A percentile compares a stretch with the other conserved stretches of the same genome.
phyloP scores from a whole-genome alignment of 208 protist species.

The Strigomonas oncopelti region DNA sequence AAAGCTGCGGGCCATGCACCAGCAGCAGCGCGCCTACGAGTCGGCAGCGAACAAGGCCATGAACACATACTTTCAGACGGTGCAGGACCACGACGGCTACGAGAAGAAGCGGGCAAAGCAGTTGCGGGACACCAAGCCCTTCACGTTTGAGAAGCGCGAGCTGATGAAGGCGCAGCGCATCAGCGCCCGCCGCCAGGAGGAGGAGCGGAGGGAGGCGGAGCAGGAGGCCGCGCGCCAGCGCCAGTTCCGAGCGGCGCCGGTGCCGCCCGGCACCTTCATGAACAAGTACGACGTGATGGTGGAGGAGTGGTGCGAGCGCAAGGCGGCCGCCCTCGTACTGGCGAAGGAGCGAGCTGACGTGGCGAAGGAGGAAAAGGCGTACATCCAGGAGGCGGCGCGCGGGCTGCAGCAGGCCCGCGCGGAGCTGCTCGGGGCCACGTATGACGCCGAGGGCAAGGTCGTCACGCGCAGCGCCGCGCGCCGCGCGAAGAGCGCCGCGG shows the following conservation, averaged over 20 bases:
- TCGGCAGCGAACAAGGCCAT: conserved; percentile 43
- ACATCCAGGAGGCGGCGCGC: conserved; percentile 44
- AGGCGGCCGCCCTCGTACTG: conserved; percentile 56
- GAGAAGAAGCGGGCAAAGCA: conserved; percentile 35
- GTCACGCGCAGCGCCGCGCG: conserved; percentile 31
- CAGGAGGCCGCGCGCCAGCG: conserved; percentile 12
- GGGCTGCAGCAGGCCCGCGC: conserved; percentile 45
- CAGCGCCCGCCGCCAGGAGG: conserved; percentile 34
- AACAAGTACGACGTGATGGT: conserved; percentile 89
- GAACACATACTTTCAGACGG: conserved; percentile 44
- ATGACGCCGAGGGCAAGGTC: conserved; percentile 11
- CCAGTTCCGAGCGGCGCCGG: conserved; percentile 51
- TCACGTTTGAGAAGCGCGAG: conserved; percentile 69
- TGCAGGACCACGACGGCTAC: conserved; percentile 52
- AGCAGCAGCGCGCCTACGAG: conserved; percentile 49
- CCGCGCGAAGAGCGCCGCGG: not conserved
- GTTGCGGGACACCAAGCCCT: conserved; percentile 37
- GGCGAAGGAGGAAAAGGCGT: conserved; percentile 49
- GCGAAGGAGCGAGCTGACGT: conserved; percentile 55
- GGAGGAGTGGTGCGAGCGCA: conserved; percentile 84
- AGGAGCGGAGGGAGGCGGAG: conserved; percentile 33
- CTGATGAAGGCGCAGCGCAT: conserved; percentile 38
- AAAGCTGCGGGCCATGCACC: conserved; percentile 40
- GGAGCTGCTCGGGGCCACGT: conserved; percentile 43
- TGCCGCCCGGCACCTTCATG: conserved; percentile 84